phyloP scores from a whole-genome alignment of 1,284 basidiomycete species.

The Heterobasidion irregulare region DNA sequence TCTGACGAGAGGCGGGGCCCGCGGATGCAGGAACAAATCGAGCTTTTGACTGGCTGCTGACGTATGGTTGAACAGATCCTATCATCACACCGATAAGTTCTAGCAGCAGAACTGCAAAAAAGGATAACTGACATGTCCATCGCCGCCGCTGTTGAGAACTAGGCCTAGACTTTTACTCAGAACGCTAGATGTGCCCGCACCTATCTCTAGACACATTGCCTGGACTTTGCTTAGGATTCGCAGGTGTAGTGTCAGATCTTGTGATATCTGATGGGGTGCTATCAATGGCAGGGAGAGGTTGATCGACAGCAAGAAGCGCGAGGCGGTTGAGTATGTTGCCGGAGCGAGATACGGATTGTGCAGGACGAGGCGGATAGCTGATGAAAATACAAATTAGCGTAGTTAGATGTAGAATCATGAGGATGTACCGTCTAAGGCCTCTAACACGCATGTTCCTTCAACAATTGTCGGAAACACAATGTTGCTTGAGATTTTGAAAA shows the following conservation, averaged over 20 bases:
- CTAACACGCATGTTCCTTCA: slow-evolving; percentile 47
- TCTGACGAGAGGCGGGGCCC: slow-evolving; percentile 66
- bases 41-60: slow-evolving; percentile 26
- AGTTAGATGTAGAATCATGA: not conserved
- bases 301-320: slow-evolving; percentile 49
- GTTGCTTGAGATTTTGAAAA: slow-evolving; percentile 50
- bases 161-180: slow-evolving; percentile 55
- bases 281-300: slow-evolving; percentile 48
- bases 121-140: not conserved
- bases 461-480: slow-evolving; percentile 38
- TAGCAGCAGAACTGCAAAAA: too few relatives aligned
- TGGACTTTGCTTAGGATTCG: slow-evolving; percentile 37
- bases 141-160: slow-evolving; percentile 23
- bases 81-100: not conserved
- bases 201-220: slow-evolving; percentile 36
- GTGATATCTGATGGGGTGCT: slow-evolving; percentile 46
- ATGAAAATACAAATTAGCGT: not conserved
- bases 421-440: slow-evolving; percentile 52
- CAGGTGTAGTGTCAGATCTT: slow-evolving; percentile 38
- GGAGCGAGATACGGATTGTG: slow-evolving; percentile 39
- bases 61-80: not conserved
- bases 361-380: slow-evolving; percentile 45
- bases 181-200: slow-evolving; percentile 41
- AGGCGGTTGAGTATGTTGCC: slow-evolving; percentile 48
- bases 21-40: slow-evolving; percentile 66